Evolutionary conservation across 306 rosid genomes (phyloP).

Genomic region (Fagus sylvatica): DNA sequence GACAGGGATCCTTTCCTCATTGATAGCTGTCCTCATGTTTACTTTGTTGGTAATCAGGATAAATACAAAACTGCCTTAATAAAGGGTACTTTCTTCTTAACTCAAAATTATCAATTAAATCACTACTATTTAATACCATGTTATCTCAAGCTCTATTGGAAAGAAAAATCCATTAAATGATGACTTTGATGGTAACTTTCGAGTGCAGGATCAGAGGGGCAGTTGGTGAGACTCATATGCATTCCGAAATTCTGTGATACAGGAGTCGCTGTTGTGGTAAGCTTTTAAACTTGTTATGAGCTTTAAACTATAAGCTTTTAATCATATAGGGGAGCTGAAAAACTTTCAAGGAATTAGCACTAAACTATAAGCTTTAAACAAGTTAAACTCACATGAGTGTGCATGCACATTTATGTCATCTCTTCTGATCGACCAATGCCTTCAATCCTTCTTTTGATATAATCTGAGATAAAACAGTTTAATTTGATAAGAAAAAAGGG

Average conservation of each 20-base stretch:
- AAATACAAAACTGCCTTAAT: conserved; percentile 65
- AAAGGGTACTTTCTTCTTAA: conserved; percentile 53
- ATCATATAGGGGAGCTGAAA: neutral
- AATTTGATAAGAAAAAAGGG: too few species aligned
- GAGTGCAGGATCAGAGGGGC: conserved; percentile 84
- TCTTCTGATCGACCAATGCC: neutral
- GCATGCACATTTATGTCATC: neutral
- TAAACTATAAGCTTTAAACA: neutral
- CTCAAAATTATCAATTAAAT: conserved; percentile 12
- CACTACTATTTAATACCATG: neutral
- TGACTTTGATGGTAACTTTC: conserved; percentile 5
- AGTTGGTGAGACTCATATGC: conserved; percentile 75
- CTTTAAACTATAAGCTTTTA: neutral
- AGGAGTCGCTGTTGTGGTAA: conserved; percentile 88
- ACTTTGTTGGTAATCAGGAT: conserved; percentile 88
- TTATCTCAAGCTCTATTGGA: conserved; percentile 17
- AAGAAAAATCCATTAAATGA: neutral
- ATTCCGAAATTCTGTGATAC: conserved; percentile 83
- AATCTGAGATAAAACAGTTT: neutral
- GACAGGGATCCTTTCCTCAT: conserved; percentile 88
- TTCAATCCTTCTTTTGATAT: neutral
- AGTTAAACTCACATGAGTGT: neutral
- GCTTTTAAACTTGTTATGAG: conserved; percentile 15
- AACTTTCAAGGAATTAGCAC: neutral
- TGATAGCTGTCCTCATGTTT: conserved; percentile 90